Percentiles rank a stretch among this genome's conserved stretches.
Conservation (phyloP, 2,329 filamentous ascomycete species). For the Fusarium graminum region DNA sequence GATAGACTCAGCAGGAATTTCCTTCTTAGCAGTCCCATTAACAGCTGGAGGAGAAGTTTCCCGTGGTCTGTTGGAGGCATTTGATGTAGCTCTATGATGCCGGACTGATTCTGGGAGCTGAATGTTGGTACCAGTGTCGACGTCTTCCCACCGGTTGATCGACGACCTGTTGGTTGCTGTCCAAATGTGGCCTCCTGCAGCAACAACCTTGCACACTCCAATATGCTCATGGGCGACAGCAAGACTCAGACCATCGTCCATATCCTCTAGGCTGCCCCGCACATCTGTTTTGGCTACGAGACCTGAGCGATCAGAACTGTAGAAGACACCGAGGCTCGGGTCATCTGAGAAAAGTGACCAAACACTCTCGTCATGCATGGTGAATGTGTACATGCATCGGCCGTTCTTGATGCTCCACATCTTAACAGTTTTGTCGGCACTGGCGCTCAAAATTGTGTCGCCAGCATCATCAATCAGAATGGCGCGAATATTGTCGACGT, state of each 20-base stretch:
- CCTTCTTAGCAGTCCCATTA: slow-evolving; percentile 63
- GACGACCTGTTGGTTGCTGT: slow-evolving; percentile 90
- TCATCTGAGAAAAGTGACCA: slow-evolving; percentile 95
- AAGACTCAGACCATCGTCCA: slow-evolving; percentile 90
- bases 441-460: slow-evolving; percentile 92
- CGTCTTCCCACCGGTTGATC: slow-evolving; percentile 90
- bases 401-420: slow-evolving; percentile 97
- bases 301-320: slow-evolving; percentile 92
- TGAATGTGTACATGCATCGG: slow-evolving; percentile 96
- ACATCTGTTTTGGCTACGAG: slow-evolving; percentile 97
- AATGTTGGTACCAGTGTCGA: slow-evolving; percentile 81
- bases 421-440: slow-evolving; percentile 97
- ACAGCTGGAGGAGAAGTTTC: slow-evolving; percentile 53
- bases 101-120: slow-evolving; percentile 70
- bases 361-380: slow-evolving; percentile 98
- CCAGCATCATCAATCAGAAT: slow-evolving; percentile 90
- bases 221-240: slow-evolving; percentile 94
- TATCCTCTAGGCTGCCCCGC: slow-evolving; percentile 71
- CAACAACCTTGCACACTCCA: slow-evolving; percentile 77
- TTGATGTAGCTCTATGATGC: slow-evolving; percentile 62
- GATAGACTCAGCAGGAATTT: slow-evolving; percentile 82
- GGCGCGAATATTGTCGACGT: slow-evolving; percentile 93
- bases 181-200: slow-evolving; percentile 84
- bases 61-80: slow-evolving; percentile 55
- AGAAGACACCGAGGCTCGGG: slow-evolving; percentile 88